Base-by-base conservation (phyloP, 495 filamentous ascomycete species). In the Penicillium lividum region DNA sequence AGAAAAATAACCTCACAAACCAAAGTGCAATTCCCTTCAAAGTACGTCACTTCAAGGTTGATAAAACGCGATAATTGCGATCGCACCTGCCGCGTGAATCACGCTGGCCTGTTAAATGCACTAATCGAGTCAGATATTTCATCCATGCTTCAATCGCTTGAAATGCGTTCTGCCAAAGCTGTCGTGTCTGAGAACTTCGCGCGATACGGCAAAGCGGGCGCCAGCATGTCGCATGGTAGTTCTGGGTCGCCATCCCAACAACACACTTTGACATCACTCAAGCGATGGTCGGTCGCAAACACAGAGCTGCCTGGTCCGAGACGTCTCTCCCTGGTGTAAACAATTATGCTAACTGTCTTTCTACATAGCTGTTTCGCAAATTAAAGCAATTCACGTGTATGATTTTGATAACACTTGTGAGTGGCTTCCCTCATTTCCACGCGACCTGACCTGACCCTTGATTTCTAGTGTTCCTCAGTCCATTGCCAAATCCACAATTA, bases 391-490 rank as follows among this genome's bases (percentile, higher is more conserved):
- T 52, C 94, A 99, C 69, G 82, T 99, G 57, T 99, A 98, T 77
- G 94, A 99, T 74, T 99, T 99, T 70, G 94, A 99, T 69, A 98
- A 99, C 66, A 99, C 94, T 40, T 77, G 92, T 95, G 79, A 73
- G 84, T 64, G 36, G 51, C 46, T 16, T 13, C 5, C 11, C 38
- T 3, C 4, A 16, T 4, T 16, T 16, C n/a, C 3, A 40, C 7
- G 38, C 13, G 38, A 40, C 38, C 5, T 7, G 38, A 7, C 15
- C 54, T 70, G 57, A 73, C 55, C 31, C 8, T 33, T 13, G 1
- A 30, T 44, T 1, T 44, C 33, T 61, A 96, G 91, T 99, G 9
- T 99, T 99, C 74, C 80, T 86, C 63, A 94, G 86, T 22, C 94
- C 94, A 18, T 78, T 96, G 7, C 94, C 94, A 0, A 98, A 97